Percentiles rank a stretch among this genome's conserved stretches.
Conservation (phyloP, 106 monocot species). For the Agapanthus africanus region DNA sequence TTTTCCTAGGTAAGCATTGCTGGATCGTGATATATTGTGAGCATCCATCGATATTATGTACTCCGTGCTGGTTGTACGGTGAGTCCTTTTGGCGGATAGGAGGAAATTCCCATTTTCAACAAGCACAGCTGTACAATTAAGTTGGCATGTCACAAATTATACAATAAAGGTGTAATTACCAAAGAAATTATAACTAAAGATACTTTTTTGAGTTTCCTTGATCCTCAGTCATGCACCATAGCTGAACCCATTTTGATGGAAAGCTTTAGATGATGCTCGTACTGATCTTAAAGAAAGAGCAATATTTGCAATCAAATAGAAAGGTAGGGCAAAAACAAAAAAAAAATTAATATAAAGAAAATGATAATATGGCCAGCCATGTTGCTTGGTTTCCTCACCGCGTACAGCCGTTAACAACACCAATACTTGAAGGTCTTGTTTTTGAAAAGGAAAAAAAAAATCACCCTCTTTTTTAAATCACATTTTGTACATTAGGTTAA, state of each 20-base stretch:
- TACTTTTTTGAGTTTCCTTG: background rate
- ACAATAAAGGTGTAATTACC: background rate
- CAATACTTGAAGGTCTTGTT: too few species aligned
- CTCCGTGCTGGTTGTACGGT: conserved; percentile 39
- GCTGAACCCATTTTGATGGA: background rate
- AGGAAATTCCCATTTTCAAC: conserved; percentile 74
- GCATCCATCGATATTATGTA: conserved; percentile 43
- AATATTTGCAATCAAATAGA: too few species aligned
- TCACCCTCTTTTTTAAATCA: too few species aligned
- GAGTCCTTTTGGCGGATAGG: conserved; percentile 46
- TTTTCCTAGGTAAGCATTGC: conserved; percentile 57
- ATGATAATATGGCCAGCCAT: too few species aligned
- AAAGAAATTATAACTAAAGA: background rate
- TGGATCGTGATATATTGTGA: conserved; percentile 53
- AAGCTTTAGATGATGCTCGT: background rate
- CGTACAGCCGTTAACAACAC: too few species aligned
- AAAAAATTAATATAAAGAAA: too few species aligned
- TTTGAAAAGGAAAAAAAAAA: too few species aligned
- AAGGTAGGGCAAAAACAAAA: too few species aligned
- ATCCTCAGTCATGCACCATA: background rate
- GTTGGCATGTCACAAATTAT: background rate
- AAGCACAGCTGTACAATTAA: conserved; percentile 31
- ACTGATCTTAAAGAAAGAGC: too few species aligned
- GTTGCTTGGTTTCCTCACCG: too few species aligned
- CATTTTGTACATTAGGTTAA: too few species aligned